These are phyloP conservation scores for Centaurea solstitialis DNA, from an alignment of 129 eudicot species.

Conservation along the genomic window DNA sequence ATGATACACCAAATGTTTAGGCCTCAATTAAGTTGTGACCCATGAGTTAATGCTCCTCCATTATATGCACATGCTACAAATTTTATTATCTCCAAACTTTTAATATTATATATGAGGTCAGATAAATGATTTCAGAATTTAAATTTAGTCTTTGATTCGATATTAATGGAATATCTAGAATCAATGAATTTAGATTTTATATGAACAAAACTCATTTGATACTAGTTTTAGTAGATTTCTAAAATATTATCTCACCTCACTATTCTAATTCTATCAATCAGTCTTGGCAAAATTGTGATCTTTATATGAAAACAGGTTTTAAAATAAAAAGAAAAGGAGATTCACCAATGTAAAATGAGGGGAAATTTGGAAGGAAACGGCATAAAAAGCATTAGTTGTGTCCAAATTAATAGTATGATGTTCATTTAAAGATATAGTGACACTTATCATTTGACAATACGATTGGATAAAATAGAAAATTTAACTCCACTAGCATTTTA, in stretches of 20 bases:
- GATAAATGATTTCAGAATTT: constrained; percentile 17
- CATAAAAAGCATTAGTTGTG: too few species aligned
- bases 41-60: constrained; percentile 18
- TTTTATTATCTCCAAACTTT: background rate
- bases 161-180: background rate
- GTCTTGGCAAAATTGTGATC: background rate
- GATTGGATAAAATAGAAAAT: too few species aligned
- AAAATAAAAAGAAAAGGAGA: background rate
- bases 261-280: background rate
- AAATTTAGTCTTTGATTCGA: background rate
- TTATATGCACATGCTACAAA: constrained; percentile 29
- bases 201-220: background rate
- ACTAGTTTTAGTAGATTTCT: background rate
- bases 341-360: background rate
- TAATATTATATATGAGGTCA: background rate
- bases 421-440: too few species aligned
- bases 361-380: background rate
- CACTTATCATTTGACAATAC: too few species aligned
- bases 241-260: background rate
- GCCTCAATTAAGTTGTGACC: constrained; percentile 32
- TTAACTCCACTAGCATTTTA: too few species aligned
- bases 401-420: too few species aligned
- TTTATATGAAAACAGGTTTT: background rate
- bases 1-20: background rate
- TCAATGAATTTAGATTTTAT: background rate